Percentiles rank a stretch among this genome's conserved stretches.
phyloP scores from a whole-genome alignment of 345 rosid species.

The Streptanthus diversifolius region DNA sequence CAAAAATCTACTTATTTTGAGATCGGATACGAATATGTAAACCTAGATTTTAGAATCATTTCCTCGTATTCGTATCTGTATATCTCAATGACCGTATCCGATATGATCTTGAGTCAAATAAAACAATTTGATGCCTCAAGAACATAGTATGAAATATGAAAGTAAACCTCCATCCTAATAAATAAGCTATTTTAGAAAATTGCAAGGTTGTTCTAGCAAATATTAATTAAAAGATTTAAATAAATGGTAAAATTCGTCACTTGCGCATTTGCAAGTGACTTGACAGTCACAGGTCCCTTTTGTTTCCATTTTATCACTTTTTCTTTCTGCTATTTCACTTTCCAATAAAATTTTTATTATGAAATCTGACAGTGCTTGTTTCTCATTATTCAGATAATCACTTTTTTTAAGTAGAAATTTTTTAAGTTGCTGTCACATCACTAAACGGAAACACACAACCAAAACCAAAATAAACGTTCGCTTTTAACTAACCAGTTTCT shows the following conservation, averaged over 20 bases:
- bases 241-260: neutral
- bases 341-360: slow-evolving; percentile 28
- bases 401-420: too few species aligned
- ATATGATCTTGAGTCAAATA: too few species aligned
- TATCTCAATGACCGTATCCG: too few species aligned
- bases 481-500: too few species aligned
- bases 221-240: neutral
- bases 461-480: too few species aligned
- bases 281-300: slow-evolving; percentile 23
- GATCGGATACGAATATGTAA: too few species aligned
- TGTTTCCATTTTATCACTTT: neutral
- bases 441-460: too few species aligned
- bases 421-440: too few species aligned
- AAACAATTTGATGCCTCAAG: neutral
- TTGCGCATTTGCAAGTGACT: slow-evolving; percentile 36
- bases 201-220: neutral
- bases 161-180: neutral
- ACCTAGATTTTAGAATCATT: too few species aligned
- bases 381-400: neutral
- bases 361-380: slow-evolving; percentile 8
- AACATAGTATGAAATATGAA: neutral
- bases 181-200: neutral
- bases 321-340: slow-evolving; percentile 33
- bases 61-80: too few species aligned
- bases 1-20: neutral